Conservation (phyloP, 2,329 filamentous ascomycete genomes). For the Pseudogymnoascus sp. region DNA sequence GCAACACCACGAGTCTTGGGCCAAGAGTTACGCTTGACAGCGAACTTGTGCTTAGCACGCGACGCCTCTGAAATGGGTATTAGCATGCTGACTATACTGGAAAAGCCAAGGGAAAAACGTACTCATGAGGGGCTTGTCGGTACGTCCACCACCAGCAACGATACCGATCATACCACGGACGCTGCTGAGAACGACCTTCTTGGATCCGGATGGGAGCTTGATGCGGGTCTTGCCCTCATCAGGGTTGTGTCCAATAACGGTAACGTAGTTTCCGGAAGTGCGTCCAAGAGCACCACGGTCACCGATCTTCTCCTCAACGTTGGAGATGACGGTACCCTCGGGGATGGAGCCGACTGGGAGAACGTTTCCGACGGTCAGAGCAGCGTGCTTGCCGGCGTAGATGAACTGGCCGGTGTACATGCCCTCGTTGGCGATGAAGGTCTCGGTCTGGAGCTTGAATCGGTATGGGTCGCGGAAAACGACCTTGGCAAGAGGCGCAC, state of each 20-base stretch:
- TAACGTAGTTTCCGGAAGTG: constrained; percentile 99
- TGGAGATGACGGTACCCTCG: constrained; percentile 98
- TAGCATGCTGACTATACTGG: constrained; percentile 31
- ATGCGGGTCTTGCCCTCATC: constrained; percentile 99
- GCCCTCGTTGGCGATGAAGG: constrained; percentile 99
- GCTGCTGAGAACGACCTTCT: constrained; percentile 94
- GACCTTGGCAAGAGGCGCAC: constrained; percentile 95
- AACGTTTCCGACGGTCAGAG: constrained; percentile 94
- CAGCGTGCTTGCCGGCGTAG: constrained; percentile 99
- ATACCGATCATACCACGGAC: constrained; percentile 99
- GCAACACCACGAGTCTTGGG: constrained; percentile 99
- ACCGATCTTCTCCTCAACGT: constrained; percentile 98
- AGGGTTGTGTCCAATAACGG: constrained; percentile 94
- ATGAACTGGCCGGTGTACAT: constrained; percentile 99
- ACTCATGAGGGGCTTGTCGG: constrained; percentile 98
- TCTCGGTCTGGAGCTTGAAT: constrained; percentile 97
- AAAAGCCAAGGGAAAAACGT: constrained; percentile 36
- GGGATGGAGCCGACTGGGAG: constrained; percentile 90
- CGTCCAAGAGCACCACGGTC: constrained; percentile 94
- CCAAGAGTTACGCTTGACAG: constrained; percentile 99
- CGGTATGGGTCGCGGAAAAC: constrained; percentile 96
- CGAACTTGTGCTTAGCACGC: constrained; percentile 99
- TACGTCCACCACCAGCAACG: constrained; percentile 97
- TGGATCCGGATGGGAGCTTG: constrained; percentile 98
- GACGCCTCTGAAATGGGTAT: constrained; percentile 71